Base-by-base conservation (phyloP, 139 green algal species). In the Zygnema cylindricum region DNA sequence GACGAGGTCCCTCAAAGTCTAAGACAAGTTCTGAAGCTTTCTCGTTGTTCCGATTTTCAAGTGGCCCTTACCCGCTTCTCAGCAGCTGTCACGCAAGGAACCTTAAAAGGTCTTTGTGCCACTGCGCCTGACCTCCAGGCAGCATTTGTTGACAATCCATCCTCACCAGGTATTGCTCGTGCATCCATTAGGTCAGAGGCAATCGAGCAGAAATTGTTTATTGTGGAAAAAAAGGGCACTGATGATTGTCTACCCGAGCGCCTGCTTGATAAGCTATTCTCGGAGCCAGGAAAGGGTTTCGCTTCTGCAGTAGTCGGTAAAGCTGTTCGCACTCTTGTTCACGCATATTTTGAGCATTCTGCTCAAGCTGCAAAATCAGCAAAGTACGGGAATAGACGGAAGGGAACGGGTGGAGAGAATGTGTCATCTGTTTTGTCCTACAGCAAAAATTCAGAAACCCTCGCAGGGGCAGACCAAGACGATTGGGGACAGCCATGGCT, bases 211-310 rank as follows among this genome's bases (percentile, higher is more conserved):
- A 36, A 32, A 55, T 2, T 43, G 1, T 38, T 2, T n/a, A 22
- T 36, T 35, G 1, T 63, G 23, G 38, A 63, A 86, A 33, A 16
- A 40, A 1, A 16, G 38, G 23, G 16, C 30, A 39, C 1, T 85
- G 39, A 79, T 11, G n/a, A 42, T 38, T 32, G 23, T 32, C 22
- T 88, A 25, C 38, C 54, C 25, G 82, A 88, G 33, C 40, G 43
- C 2, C 38, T 88, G 42, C 54, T 88, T 69, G 82, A 88, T 86
- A 88, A 88, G 40, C 35, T 88, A 39, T 88, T 88, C 16, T 86
- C 82, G 35, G 82, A 88, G 35, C 69, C 69, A 30, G 82, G 82
- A n/a, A 84, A 85, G 32, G 16, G 43, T 41, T 88, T 88, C n/a
- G 82, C 82, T 40, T 88, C 82, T 55, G 82, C 82, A 49, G 82